Conservation (phyloP, 176 grass and related monocot species). For the Olyra latifolia region DNA sequence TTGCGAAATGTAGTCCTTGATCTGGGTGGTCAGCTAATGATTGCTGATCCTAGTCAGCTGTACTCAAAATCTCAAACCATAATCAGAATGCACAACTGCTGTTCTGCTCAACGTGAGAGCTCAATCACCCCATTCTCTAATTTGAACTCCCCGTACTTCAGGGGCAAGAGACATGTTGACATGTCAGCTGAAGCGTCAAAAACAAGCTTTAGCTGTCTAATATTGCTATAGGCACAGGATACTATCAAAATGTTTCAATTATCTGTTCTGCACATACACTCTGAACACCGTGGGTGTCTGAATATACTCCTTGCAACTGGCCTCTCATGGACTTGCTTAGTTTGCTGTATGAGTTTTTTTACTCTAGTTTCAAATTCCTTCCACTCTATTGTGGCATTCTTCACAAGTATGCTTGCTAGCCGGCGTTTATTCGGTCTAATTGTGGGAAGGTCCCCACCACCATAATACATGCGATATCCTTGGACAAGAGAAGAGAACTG, state of each 20-base stretch:
- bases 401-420: slow-evolving; percentile 81
- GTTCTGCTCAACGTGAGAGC: slow-evolving; percentile 11
- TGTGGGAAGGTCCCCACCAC: slow-evolving; percentile 73
- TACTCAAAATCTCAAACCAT: neutral
- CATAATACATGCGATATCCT: slow-evolving; percentile 97
- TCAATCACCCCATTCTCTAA: neutral
- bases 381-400: slow-evolving; percentile 90
- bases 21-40: neutral
- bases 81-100: neutral
- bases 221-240: slow-evolving; percentile 26
- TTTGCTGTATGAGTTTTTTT: slow-evolving; percentile 86
- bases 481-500: slow-evolving; percentile 93
- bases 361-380: slow-evolving; percentile 91
- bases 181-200: slow-evolving; percentile 21
- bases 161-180: neutral
- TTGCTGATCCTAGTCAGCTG: neutral
- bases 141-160: neutral
- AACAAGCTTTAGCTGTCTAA: slow-evolving; percentile 27
- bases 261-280: slow-evolving; percentile 94
- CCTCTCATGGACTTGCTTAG: slow-evolving; percentile 89
- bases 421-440: slow-evolving; percentile 87
- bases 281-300: slow-evolving; percentile 80
- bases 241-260: slow-evolving; percentile 36
- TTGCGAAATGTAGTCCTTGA: slow-evolving; percentile 13
- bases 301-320: slow-evolving; percentile 86